Base-by-base conservation (phyloP, 495 filamentous ascomycete genomes). In the Saxophila tyrrhenica region DNA sequence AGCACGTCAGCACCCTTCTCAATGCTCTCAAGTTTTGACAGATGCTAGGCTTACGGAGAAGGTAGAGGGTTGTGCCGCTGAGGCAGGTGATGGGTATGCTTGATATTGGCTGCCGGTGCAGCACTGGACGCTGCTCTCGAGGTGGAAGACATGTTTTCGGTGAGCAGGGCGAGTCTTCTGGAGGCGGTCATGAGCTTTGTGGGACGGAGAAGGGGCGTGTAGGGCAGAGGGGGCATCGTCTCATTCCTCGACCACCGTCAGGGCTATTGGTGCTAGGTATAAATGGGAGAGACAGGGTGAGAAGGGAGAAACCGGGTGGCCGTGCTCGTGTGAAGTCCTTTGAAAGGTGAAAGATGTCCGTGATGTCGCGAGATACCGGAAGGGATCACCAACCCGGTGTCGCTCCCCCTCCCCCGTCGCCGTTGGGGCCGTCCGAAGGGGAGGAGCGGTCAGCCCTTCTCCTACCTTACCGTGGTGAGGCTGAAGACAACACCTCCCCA, bases 91-190 rank as follows among this genome's bases (percentile, higher is more conserved):
- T 57, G 59, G 13, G 53, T 48, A 15, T 41, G 10, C 52, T 67
- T 61, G 55, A 71, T 63, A 20, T 62, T 60, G 41, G 67, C 69
- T 11, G 50, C 52, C 0, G 64, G 64, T 7, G 29, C 54, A 39
- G 16, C 8, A 29, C 43, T 21, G 3, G 41, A 44, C 7, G 22
- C 32, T 35, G 15, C 17, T 46, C 35, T 51, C 44, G 48, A 46
- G 2, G 25, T 48, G 2, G 47, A 54, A 38, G 23, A 25, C 21
- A n/a, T 44, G 15, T n/a, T 44, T 3, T n/a, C 5, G 7, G 7
- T 44, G 5, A 44, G n/a, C 41, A 44, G 41, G 7, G 41, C 41
- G n/a, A 44, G 41, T 21, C 19, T 44, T n/a, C n/a, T 8, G 17
- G 41, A 3, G 3, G 16, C 16, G 5, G 41, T 44, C 8, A n/a